Evolutionary conservation across 768 basidiomycete genomes (phyloP).

Genomic region (Amanita muscaria): DNA sequence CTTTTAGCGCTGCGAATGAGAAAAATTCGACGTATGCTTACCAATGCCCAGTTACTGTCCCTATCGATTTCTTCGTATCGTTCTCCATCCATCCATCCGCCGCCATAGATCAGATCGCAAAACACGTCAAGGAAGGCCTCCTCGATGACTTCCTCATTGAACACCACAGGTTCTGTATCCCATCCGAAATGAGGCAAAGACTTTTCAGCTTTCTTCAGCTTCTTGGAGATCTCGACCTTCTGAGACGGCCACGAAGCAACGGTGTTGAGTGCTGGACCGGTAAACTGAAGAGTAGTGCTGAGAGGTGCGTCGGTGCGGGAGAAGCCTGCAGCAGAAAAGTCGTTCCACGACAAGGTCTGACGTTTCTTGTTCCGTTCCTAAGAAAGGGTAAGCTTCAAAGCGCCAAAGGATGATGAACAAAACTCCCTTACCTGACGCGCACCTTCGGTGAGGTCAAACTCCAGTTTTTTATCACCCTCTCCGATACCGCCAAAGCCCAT

Average conservation of each 20-base stretch:
- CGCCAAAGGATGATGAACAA: too few species aligned
- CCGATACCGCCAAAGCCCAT: conserved; percentile 63
- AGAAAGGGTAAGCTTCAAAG: neutral
- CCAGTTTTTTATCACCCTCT: conserved; percentile 57
- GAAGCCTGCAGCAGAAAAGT: conserved; percentile 82
- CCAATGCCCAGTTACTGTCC: conserved; percentile 90
- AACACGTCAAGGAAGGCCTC: conserved; percentile 86
- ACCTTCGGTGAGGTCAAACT: conserved; percentile 89
- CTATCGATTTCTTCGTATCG: conserved; percentile 66
- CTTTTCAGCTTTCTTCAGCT: conserved; percentile 80
- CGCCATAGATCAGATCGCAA: conserved; percentile 72
- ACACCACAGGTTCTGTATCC: conserved; percentile 82
- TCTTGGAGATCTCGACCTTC: conserved; percentile 61
- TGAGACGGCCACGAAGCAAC: conserved; percentile 71
- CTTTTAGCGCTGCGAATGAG: neutral
- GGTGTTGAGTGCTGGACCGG: conserved; percentile 30
- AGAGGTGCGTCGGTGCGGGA: conserved; percentile 69
- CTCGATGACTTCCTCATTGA: conserved; percentile 75
- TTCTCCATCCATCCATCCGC: conserved; percentile 78
- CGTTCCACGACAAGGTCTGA: conserved; percentile 81
- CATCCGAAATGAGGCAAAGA: conserved; percentile 81
- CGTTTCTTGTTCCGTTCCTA: conserved; percentile 68
- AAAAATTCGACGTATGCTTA: conserved; percentile 30
- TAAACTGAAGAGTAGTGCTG: conserved; percentile 78
- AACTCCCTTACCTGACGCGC: conserved; percentile 46